A percentile compares a stretch with the other conserved stretches of the same genome.
These are phyloP conservation scores for Rhizopus sp. DNA, from an alignment of 371 early-diverging fungal species.

Conservation along the genomic window DNA sequence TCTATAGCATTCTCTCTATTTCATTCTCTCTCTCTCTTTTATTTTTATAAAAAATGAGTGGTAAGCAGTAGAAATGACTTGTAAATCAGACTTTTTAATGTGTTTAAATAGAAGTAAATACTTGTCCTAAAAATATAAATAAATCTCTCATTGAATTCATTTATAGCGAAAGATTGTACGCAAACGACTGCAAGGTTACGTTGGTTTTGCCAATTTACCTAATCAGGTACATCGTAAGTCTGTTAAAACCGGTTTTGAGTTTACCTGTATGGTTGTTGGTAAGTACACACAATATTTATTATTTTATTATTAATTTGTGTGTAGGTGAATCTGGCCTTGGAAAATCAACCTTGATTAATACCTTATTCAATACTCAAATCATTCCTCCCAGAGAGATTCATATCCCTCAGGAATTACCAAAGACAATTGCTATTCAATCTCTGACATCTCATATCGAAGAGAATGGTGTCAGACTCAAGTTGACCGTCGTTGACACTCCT, in stretches of 20 bases:
- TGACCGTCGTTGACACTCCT: conserved; percentile 94
- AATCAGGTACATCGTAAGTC: conserved; percentile 98
- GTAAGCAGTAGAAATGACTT: background rate
- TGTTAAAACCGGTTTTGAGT: conserved; percentile 98
- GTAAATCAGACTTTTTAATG: too few species aligned
- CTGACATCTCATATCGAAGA: conserved; percentile 85
- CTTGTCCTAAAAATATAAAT: background rate
- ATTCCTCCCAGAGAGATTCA: conserved; percentile 67
- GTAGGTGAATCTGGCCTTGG: conserved; percentile 94
- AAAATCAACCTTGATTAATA: conserved; percentile 98
- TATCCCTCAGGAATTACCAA: conserved; percentile 9
- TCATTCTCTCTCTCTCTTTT: background rate
- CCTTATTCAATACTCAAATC: conserved; percentile 88
- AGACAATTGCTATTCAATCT: conserved; percentile 89
- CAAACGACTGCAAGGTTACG: conserved; percentile 89
- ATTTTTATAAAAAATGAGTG: conserved; percentile 3
- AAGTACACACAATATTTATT: conserved; percentile 7
- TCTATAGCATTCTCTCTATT: background rate
- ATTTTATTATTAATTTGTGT: background rate
- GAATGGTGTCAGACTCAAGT: conserved; percentile 85
- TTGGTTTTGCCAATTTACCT: conserved; percentile 97
- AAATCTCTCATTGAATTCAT: background rate
- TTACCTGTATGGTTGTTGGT: conserved; percentile 97
- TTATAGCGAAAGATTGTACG: conserved; percentile 31
- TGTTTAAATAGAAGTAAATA: background rate